These are phyloP conservation scores for Vaccinium darrowii DNA, from an alignment of 148 eudicot species.

Conservation along the genomic window DNA sequence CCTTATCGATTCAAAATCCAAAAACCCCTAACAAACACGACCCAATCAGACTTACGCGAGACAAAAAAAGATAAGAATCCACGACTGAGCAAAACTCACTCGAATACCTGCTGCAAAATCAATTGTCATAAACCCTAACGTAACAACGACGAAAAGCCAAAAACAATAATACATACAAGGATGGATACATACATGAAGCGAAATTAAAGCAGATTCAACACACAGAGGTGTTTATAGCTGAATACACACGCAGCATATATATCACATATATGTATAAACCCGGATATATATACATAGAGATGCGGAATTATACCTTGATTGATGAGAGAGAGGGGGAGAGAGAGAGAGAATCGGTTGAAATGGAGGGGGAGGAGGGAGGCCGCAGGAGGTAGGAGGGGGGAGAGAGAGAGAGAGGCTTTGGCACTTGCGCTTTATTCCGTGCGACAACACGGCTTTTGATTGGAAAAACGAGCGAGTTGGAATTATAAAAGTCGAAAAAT, in stretches of 20 bases:
- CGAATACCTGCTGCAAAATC: neutral
- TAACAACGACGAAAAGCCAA: neutral
- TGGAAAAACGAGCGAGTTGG: neutral
- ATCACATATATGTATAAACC: neutral
- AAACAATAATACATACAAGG: neutral
- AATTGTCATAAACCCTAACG: neutral
- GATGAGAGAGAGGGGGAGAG: neutral
- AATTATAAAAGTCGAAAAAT: too few relatives aligned
- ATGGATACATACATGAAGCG: neutral
- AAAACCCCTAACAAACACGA: neutral
- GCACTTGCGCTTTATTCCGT: neutral
- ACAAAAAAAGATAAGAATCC: neutral
- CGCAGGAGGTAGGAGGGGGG: neutral
- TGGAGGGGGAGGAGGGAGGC: neutral
- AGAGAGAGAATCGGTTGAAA: neutral
- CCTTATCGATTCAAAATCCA: neutral
- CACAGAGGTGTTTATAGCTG: neutral
- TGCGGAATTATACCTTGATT: slow-evolving; percentile 1
- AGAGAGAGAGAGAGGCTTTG: neutral
- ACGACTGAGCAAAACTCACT: neutral
- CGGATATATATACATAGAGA: neutral
- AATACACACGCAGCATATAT: neutral
- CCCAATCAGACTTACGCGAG: neutral
- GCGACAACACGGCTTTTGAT: neutral
- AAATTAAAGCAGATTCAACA: neutral